Conservation (phyloP, 1,284 basidiomycete species). For the Tilletiaria anomala region DNA sequence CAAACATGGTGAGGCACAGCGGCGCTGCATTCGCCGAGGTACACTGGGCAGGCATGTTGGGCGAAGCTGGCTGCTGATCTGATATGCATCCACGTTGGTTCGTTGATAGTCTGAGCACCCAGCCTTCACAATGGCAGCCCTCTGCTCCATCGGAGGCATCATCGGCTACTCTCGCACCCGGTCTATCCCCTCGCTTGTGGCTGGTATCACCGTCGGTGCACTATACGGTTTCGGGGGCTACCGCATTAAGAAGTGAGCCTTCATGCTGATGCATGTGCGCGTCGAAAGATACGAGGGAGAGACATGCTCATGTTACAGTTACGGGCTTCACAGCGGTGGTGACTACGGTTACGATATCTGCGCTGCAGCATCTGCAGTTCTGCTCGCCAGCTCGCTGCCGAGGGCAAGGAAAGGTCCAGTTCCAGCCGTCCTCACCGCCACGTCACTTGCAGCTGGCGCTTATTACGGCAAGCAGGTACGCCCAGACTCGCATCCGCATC, state of each 20-base stretch:
- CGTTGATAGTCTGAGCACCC: slow-evolving; percentile 69
- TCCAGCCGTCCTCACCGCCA: slow-evolving; percentile 53
- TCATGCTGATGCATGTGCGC: no score
- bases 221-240: slow-evolving; percentile 19
- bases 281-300: no score
- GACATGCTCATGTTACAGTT: no score
- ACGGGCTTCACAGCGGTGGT: slow-evolving; percentile 46
- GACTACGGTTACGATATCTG: slow-evolving; percentile 54
- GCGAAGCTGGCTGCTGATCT: no score
- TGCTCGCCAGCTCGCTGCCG: slow-evolving; percentile 63
- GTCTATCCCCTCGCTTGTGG: neutral
- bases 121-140: slow-evolving; percentile 59
- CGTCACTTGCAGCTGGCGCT: slow-evolving; percentile 50
- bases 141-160: slow-evolving; percentile 62
- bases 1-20: no score
- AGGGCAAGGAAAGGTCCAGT: slow-evolving; percentile 61
- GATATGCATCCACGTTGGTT: no score
- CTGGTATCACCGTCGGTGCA: slow-evolving; percentile 1
- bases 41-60: no score
- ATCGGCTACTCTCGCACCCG: slow-evolving; percentile 40
- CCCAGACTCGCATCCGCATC: neutral
- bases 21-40: no score
- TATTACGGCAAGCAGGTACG: slow-evolving; percentile 53
- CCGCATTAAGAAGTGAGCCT: no score
- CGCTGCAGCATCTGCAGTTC: slow-evolving; percentile 58